These are phyloP conservation scores for Gloeopeniophorella convolvens DNA, from an alignment of 768 basidiomycete species.

Conservation along the genomic window DNA sequence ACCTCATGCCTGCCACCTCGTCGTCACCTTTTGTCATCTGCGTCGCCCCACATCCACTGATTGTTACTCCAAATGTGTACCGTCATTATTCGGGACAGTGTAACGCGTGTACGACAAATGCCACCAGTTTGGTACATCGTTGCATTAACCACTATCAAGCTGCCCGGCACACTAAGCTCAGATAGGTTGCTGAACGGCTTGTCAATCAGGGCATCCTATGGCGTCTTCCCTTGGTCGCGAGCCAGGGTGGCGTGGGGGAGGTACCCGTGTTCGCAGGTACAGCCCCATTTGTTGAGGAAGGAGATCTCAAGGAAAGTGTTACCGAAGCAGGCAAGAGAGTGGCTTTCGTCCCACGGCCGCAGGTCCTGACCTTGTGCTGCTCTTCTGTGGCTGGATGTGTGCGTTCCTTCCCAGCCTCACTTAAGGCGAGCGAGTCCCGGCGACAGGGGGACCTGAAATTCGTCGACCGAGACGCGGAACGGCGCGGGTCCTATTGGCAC, in stretches of 20 bases:
- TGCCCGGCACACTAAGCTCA: neutral
- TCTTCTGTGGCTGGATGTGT: too few relatives aligned
- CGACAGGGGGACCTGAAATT: too few relatives aligned
- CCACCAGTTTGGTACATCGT: neutral
- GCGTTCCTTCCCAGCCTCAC: too few relatives aligned
- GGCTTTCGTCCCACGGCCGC: neutral
- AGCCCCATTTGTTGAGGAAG: neutral
- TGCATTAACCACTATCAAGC: too few relatives aligned
- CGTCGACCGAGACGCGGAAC: too few relatives aligned
- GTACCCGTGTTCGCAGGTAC: neutral
- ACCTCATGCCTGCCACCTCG: slow-evolving; percentile 6
- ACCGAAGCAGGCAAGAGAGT: neutral
- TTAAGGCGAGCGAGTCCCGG: too few relatives aligned
- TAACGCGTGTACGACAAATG: slow-evolving; percentile 12
- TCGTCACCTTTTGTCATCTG: slow-evolving; percentile 7
- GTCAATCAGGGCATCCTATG: neutral
- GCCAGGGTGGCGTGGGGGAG: neutral
- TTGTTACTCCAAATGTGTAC: slow-evolving; percentile 24
- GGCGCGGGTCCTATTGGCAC: too few relatives aligned
- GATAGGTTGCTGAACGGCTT: neutral
- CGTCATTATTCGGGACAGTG: slow-evolving; percentile 17
- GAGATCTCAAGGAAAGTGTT: neutral
- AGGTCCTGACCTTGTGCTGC: neutral
- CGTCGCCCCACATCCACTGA: slow-evolving; percentile 1
- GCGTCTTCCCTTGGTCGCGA: neutral